These are phyloP conservation scores for Aphanocladium album DNA, from an alignment of 2,329 filamentous ascomycete species.

Conservation along the genomic window DNA sequence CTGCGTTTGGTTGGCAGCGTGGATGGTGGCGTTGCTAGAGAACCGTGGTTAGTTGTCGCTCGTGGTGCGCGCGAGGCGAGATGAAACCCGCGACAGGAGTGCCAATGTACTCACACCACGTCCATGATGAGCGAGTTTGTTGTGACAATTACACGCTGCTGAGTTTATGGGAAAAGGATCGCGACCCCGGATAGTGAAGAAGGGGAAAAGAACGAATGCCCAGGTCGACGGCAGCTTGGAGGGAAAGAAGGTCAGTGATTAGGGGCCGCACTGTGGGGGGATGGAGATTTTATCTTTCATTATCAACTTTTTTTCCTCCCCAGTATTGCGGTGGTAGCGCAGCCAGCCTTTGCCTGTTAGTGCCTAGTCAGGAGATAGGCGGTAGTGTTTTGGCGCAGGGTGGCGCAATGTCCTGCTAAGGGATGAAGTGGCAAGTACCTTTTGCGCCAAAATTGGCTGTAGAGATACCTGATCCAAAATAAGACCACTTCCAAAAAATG, in stretches of 20 bases:
- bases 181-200: slow-evolving; percentile 5
- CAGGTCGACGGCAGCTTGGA: not conserved
- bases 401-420: not conserved
- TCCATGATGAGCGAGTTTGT: slow-evolving; percentile 27
- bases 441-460: not conserved
- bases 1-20: slow-evolving; percentile 43
- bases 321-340: not conserved
- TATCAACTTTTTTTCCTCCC: slow-evolving; percentile 8
- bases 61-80: not conserved
- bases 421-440: slow-evolving; percentile 1
- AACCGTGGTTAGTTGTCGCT: not conserved
- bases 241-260: slow-evolving; percentile 4
- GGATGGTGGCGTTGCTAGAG: slow-evolving; percentile 46
- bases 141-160: not conserved
- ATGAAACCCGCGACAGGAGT: not conserved
- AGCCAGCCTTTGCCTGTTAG: not conserved
- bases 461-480: not conserved
- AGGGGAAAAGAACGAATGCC: not conserved
- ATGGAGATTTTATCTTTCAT: slow-evolving; percentile 11
- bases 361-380: slow-evolving; percentile 6
- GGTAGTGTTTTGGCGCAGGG: not conserved
- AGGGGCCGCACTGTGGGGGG: slow-evolving; percentile 13
- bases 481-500: not conserved
- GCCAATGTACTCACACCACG: slow-evolving; percentile 23
- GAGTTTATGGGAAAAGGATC: not conserved